These are phyloP conservation scores for Diphasiastrum complanatum DNA, from an alignment of 83 land plant genomes.

Conservation along the genomic window DNA sequence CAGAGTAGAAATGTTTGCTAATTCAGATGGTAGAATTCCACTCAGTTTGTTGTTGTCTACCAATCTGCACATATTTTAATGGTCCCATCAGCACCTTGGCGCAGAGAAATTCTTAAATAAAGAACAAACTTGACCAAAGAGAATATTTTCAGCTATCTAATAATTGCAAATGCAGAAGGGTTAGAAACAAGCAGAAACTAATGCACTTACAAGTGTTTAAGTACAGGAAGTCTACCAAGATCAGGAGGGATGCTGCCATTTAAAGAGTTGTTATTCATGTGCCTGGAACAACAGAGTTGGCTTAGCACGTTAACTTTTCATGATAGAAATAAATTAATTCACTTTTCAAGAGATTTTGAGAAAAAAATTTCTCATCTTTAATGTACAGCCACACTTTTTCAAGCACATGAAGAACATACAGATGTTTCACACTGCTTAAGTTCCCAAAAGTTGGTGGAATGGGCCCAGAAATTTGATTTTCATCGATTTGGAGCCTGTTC, in stretches of 20 bases:
- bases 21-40: no score
- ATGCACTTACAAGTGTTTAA: constrained; percentile 11
- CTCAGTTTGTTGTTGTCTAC: no score
- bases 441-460: constrained; percentile 14
- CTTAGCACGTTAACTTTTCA: neutral
- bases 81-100: no score
- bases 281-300: constrained; percentile 1
- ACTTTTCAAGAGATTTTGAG: neutral
- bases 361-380: no score
- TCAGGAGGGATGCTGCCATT: constrained; percentile 11
- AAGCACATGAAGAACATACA: neutral
- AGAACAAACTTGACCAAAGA: no score
- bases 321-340: neutral
- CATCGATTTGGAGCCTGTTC: constrained; percentile 10
- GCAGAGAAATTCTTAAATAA: no score
- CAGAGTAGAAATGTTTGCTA: no score
- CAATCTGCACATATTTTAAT: no score
- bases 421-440: neutral
- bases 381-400: no score
- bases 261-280: constrained; percentile 13
- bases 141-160: no score
- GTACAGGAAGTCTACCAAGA: constrained; percentile 4
- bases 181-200: no score
- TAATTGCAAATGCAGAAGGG: no score
- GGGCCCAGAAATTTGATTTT: constrained; percentile 9